Evolutionary conservation across 2,329 filamentous ascomycete species (phyloP).

Genomic region (Aspergillus proliferans): DNA sequence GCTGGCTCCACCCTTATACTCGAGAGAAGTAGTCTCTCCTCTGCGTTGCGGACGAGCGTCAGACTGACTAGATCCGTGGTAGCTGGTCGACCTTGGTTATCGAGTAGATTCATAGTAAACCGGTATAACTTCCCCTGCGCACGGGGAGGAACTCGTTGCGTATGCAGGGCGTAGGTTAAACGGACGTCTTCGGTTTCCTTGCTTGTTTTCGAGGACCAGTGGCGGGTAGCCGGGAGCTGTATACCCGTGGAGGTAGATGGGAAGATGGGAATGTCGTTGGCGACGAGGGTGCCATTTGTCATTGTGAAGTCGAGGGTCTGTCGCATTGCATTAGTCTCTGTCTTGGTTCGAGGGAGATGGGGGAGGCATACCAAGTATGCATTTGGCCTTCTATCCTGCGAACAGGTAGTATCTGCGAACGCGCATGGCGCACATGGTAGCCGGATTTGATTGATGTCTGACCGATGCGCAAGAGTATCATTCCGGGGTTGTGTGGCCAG

Average conservation of each 20-base stretch:
- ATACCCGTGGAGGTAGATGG: slow-evolving; percentile 22
- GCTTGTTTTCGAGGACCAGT: slow-evolving; percentile 7
- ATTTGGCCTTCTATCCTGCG: slow-evolving; percentile 2
- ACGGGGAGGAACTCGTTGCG: slow-evolving; percentile 14
- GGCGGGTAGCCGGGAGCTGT: slow-evolving; percentile 13
- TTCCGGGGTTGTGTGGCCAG: too few species aligned
- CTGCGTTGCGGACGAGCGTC: slow-evolving; percentile 19
- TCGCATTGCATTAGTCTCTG: neutral
- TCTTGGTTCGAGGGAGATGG: too few species aligned
- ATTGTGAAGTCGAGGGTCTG: slow-evolving; percentile 26
- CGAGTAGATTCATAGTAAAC: slow-evolving; percentile 18
- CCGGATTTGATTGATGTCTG: neutral
- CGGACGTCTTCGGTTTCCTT: slow-evolving; percentile 8
- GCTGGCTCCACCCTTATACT: slow-evolving; percentile 16
- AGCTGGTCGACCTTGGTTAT: slow-evolving; percentile 18
- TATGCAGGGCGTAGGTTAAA: slow-evolving; percentile 20
- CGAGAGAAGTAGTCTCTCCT: slow-evolving; percentile 21
- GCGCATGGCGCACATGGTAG: slow-evolving; percentile 12
- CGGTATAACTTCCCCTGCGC: slow-evolving; percentile 13
- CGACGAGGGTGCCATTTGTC: slow-evolving; percentile 20
- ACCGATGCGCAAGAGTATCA: too few species aligned
- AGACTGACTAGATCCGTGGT: slow-evolving; percentile 24
- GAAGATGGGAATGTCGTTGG: slow-evolving; percentile 25
- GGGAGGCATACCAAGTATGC: slow-evolving; percentile 9
- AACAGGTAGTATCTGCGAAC: slow-evolving; percentile 11